Evolutionary conservation across 1,284 basidiomycete genomes (phyloP).

Genomic region (Fereydounia khargensis): DNA sequence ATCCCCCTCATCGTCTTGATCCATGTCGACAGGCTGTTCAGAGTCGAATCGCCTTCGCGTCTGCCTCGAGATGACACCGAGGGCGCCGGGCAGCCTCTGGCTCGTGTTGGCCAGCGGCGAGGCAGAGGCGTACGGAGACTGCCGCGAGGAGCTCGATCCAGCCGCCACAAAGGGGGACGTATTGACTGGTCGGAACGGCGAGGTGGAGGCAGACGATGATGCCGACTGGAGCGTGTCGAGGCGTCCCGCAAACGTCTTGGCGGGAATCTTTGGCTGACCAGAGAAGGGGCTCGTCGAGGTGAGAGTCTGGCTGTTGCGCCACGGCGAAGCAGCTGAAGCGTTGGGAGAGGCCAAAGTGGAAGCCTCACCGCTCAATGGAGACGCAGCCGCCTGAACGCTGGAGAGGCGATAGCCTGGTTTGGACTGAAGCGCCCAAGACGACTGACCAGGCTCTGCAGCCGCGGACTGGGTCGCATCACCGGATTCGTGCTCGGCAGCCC

Average conservation of each 20-base stretch:
- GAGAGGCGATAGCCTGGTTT: background rate
- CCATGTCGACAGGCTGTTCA: constrained; percentile 3
- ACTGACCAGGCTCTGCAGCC: constrained; percentile 1
- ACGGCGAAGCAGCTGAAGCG: constrained; percentile 10
- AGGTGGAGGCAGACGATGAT: constrained; percentile 8
- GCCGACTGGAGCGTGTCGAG: background rate
- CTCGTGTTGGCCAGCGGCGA: constrained; percentile 2
- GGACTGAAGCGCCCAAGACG: constrained; percentile 1
- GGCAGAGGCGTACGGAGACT: constrained; percentile 14
- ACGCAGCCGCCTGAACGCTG: background rate
- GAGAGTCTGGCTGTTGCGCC: constrained; percentile 25
- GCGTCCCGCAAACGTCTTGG: background rate
- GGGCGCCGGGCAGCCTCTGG: constrained; percentile 10
- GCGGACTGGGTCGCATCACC: too few species aligned
- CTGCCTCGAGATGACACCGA: constrained; percentile 26
- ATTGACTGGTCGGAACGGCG: constrained; percentile 19
- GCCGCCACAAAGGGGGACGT: constrained; percentile 17
- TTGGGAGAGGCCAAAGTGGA: constrained; percentile 1
- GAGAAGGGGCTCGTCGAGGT: constrained; percentile 36
- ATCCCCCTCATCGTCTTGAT: constrained; percentile 9
- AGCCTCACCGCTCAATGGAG: background rate
- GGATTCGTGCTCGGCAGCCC: too few species aligned
- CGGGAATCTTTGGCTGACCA: constrained; percentile 26
- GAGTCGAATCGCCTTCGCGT: constrained; percentile 10
- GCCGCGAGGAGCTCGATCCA: constrained; percentile 2